Evolutionary conservation across 2,329 filamentous ascomycete species (phyloP).

Genomic region (Sphaceloma murrayae): DNA sequence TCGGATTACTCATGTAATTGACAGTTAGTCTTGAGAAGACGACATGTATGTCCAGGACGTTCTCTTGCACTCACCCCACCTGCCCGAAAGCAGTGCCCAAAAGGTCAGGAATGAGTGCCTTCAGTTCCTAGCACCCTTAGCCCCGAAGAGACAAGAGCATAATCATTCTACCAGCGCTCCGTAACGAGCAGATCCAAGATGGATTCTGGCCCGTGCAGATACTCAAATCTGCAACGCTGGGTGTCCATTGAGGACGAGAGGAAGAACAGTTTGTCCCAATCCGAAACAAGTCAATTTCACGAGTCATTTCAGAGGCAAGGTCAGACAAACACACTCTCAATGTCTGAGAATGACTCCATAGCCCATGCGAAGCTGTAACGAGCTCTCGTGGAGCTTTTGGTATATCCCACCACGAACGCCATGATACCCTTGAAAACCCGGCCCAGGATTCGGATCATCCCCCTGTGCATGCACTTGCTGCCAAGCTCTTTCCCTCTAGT

Average conservation of each 20-base stretch:
- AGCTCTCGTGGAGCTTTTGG: neutral
- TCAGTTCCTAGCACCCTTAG: slow-evolving; percentile 26
- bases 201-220: slow-evolving; percentile 34
- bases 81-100: slow-evolving; percentile 22
- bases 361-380: neutral
- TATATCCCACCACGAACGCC: slow-evolving; percentile 12
- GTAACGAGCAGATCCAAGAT: slow-evolving; percentile 34
- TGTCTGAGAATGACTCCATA: slow-evolving; percentile 3
- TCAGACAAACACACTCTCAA: too few relatives aligned
- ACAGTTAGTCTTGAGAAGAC: too few relatives aligned
- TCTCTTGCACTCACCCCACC: slow-evolving; percentile 31
- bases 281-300: too few relatives aligned
- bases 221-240: slow-evolving; percentile 38
- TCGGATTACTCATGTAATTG: too few relatives aligned
- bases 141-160: slow-evolving; percentile 14
- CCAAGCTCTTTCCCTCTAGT: slow-evolving; percentile 22
- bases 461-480: too few relatives aligned
- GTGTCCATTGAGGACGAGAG: slow-evolving; percentile 20
- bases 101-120: slow-evolving; percentile 26
- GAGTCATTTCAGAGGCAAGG: too few relatives aligned
- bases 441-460: too few relatives aligned
- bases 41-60: slow-evolving; percentile 29
- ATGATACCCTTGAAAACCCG: too few relatives aligned
- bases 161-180: slow-evolving; percentile 38
- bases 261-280: neutral